Conservation (phyloP, 805 yeast genomes). For the Lipomyces lipofer region DNA sequence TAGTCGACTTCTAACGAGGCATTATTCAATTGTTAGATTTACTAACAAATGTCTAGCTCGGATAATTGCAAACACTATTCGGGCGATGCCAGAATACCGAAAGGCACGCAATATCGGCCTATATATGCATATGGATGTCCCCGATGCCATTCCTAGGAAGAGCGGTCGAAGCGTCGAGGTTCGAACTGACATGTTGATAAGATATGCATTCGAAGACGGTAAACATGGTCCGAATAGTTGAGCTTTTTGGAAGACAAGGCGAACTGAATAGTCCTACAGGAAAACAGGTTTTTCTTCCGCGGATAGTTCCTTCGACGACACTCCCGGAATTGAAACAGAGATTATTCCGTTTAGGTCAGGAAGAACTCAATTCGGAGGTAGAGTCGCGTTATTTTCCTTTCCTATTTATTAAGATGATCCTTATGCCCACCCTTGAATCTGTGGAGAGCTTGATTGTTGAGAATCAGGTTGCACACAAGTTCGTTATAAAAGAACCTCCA, state of each 20-base stretch:
- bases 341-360: not conserved
- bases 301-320: slow-evolving; percentile 47
- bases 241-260: not conserved
- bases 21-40: not conserved
- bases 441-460: not conserved
- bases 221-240: slow-evolving; percentile 40
- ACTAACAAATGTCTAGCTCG: slow-evolving; percentile 1
- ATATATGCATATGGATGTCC: slow-evolving; percentile 71
- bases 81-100: slow-evolving; percentile 42
- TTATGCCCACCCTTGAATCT: not conserved
- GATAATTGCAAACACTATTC: slow-evolving; percentile 29
- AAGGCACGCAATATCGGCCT: slow-evolving; percentile 56
- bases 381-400: slow-evolving; percentile 6
- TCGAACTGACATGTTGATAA: slow-evolving; percentile 57
- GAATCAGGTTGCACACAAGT: not conserved
- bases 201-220: slow-evolving; percentile 50
- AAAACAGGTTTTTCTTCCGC: slow-evolving; percentile 41
- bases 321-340: not conserved
- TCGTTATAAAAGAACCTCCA: slow-evolving; percentile 7
- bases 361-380: not conserved
- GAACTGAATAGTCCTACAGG: slow-evolving; percentile 4
- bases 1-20: not conserved
- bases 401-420: slow-evolving; percentile 7
- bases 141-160: slow-evolving; percentile 2
- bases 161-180: slow-evolving; percentile 47